Evolutionary conservation across 2,329 filamentous ascomycete genomes (phyloP).

Genomic region (Penicillium sp.): DNA sequence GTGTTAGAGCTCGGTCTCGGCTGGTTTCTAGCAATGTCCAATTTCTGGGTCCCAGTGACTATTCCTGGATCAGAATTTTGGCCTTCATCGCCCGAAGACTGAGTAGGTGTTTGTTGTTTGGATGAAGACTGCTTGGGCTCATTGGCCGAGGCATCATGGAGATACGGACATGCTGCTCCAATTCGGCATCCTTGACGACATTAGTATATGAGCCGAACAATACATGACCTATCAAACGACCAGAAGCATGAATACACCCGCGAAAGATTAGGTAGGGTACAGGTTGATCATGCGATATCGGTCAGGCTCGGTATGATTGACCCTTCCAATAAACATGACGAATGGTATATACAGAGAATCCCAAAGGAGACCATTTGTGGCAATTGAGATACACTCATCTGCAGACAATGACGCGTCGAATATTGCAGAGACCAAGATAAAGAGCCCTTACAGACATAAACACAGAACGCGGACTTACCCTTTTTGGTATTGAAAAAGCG

Average conservation of each 20-base stretch:
- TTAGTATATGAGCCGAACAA: slow-evolving; percentile 20
- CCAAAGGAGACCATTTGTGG: neutral
- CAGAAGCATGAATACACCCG: neutral
- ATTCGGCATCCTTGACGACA: slow-evolving; percentile 50
- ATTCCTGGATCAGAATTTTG: slow-evolving; percentile 10
- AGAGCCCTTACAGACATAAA: slow-evolving; percentile 7
- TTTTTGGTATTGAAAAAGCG: slow-evolving; percentile 29
- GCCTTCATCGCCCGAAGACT: slow-evolving; percentile 8
- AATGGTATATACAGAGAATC: neutral
- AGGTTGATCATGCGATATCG: neutral
- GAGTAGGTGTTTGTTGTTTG: slow-evolving; percentile 16
- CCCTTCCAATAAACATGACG: neutral
- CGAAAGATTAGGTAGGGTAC: neutral
- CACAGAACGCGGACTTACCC: slow-evolving; percentile 19
- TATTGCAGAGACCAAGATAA: neutral
- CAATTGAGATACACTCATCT: neutral
- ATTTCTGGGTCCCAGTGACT: slow-evolving; percentile 19
- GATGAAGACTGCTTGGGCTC: slow-evolving; percentile 17
- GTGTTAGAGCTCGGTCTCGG: slow-evolving; percentile 45
- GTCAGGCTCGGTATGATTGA: slow-evolving; percentile 2
- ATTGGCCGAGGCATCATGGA: slow-evolving; percentile 42
- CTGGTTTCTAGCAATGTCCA: slow-evolving; percentile 23
- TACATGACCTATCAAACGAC: neutral
- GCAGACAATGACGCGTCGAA: slow-evolving; percentile 5
- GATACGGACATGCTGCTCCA: slow-evolving; percentile 52